A percentile compares a stretch with the other conserved stretches of the same genome.
phyloP scores from a whole-genome alignment of 2,329 filamentous ascomycete species.

The Cadophora luteo-olivacea region DNA sequence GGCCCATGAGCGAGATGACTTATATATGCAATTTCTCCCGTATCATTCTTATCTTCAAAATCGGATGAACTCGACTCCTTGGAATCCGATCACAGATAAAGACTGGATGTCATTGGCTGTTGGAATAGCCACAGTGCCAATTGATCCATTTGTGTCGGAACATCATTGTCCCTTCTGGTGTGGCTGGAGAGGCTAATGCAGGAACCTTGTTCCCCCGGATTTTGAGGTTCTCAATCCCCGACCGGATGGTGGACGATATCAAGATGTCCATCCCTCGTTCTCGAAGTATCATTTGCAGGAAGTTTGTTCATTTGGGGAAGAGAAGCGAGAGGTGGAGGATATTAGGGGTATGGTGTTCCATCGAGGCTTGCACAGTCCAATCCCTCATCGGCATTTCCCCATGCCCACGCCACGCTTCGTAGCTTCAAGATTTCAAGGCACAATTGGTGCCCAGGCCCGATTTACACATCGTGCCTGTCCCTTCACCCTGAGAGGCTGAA shows the following conservation, averaged over 20 bases:
- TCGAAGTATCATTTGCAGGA: no score
- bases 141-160: background rate
- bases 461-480: constrained; percentile 8
- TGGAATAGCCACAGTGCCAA: background rate
- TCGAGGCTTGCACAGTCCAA: background rate
- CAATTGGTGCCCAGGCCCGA: background rate
- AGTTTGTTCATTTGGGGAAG: no score
- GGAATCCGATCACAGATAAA: background rate
- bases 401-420: background rate
- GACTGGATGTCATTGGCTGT: background rate
- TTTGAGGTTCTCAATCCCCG: no score
- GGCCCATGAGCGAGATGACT: no score
- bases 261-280: no score
- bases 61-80: background rate
- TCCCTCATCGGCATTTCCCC: background rate
- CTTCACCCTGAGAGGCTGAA: background rate
- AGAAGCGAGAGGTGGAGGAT: background rate
- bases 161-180: background rate
- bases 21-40: no score
- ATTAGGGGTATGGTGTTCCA: no score
- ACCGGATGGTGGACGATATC: no score
- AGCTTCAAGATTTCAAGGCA: constrained; percentile 9
- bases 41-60: background rate
- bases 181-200: background rate
- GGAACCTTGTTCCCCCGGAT: background rate